Conservation (phyloP, 495 filamentous ascomycete species). For the Tuber magnatum region DNA sequence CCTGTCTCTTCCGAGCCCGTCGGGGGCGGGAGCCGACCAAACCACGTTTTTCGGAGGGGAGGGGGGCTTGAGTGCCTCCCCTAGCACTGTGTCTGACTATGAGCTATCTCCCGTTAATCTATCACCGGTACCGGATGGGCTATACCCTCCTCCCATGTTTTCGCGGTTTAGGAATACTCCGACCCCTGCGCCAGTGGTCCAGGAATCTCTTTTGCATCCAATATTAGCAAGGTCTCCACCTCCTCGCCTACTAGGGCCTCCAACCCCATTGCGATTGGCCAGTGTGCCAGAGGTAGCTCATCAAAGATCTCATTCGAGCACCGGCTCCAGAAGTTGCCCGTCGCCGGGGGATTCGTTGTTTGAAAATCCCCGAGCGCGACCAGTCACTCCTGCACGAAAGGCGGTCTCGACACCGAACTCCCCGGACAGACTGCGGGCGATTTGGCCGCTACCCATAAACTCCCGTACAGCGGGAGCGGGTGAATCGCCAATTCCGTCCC, state of each 20-base stretch:
- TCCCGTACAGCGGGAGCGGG: neutral
- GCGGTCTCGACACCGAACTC: constrained; percentile 3
- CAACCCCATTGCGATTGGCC: neutral
- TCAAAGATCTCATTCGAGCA: neutral
- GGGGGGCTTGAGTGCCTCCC: neutral
- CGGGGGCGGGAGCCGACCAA: neutral
- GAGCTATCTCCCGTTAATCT: neutral
- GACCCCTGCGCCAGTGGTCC: neutral
- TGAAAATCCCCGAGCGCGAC: constrained; percentile 22
- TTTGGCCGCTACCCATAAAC: neutral
- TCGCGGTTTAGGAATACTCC: neutral
- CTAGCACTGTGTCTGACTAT: neutral
- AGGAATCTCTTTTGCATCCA: neutral
- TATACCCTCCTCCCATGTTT: neutral
- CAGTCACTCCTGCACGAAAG: constrained; percentile 13
- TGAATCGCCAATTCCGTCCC: constrained; percentile 12
- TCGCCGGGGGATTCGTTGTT: constrained; percentile 11
- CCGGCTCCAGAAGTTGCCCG: neutral
- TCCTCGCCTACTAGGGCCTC: neutral
- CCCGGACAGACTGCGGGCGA: constrained; percentile 7
- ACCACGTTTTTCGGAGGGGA: neutral
- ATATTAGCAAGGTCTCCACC: neutral
- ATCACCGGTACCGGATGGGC: neutral
- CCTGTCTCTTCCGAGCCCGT: neutral
- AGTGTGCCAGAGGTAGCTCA: neutral